Conservation (phyloP, 257 asterid genomes). For the Petrea volubilis region DNA sequence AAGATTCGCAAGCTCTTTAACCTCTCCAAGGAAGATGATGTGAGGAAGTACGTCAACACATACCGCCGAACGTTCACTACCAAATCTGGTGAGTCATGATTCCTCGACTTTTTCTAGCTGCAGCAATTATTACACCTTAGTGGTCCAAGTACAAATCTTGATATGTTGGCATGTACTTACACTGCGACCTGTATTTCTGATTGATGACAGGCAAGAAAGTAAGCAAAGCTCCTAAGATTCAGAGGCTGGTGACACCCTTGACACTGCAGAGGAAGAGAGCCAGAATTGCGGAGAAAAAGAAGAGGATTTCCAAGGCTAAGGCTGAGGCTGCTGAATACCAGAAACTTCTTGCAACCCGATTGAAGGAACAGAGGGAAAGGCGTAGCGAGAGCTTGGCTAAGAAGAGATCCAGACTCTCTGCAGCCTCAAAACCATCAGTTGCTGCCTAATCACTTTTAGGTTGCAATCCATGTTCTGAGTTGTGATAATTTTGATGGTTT, state of each 20-base stretch:
- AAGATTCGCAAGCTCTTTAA: constrained; percentile 80
- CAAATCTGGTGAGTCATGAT: constrained; percentile 45
- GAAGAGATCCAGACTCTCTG: constrained; percentile 71
- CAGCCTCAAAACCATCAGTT: constrained; percentile 51
- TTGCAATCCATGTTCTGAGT: constrained; percentile 1
- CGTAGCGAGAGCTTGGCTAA: constrained; percentile 80
- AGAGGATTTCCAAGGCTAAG: constrained; percentile 75
- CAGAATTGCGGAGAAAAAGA: constrained; percentile 73
- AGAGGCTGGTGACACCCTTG: constrained; percentile 85
- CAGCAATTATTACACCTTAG: not conserved
- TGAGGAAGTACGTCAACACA: constrained; percentile 76
- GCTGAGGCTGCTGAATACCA: constrained; percentile 76
- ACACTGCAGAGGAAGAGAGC: constrained; percentile 83
- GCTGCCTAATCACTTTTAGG: constrained; percentile 32
- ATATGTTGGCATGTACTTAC: not conserved
- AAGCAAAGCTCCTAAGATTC: constrained; percentile 82
- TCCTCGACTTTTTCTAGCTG: not conserved
- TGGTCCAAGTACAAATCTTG: not conserved
- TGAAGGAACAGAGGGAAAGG: constrained; percentile 81
- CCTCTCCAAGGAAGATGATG: constrained; percentile 78
- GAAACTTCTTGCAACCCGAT: constrained; percentile 64
- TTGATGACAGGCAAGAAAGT: constrained; percentile 55
- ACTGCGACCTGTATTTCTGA: not conserved
- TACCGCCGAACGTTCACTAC: constrained; percentile 67
- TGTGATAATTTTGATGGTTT: constrained; percentile 34